A percentile compares a stretch with the other conserved stretches of the same genome.
These are phyloP conservation scores for Mucor ambiguus DNA, from an alignment of 371 early-diverging fungal species.

Conservation along the genomic window DNA sequence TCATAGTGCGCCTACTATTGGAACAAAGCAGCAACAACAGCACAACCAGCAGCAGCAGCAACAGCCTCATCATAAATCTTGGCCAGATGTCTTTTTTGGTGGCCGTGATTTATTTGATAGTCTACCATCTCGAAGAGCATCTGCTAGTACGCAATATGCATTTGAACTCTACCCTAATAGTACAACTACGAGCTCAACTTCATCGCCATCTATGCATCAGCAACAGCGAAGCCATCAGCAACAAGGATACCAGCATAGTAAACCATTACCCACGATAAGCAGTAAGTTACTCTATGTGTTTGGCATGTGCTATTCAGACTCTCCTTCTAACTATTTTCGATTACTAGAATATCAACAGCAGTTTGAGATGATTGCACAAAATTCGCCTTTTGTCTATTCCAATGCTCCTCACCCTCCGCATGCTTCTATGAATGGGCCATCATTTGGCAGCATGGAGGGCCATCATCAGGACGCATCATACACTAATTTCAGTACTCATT, in stretches of 20 bases:
- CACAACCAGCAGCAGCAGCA: not conserved
- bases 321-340: not conserved
- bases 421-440: not conserved
- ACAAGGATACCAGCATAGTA: not conserved
- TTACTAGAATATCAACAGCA: not conserved
- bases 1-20: slow-evolving; percentile 2
- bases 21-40: not conserved
- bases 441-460: not conserved
- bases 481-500: not conserved
- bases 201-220: slow-evolving; percentile 2
- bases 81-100: slow-evolving; percentile 18
- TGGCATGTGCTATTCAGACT: not conserved
- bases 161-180: slow-evolving; percentile 16
- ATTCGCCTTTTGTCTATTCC: slow-evolving; percentile 5
- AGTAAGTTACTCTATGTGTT: not conserved
- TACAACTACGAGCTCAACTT: slow-evolving; percentile 3
- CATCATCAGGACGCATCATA: not conserved
- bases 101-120: slow-evolving; percentile 21
- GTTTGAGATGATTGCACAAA: not conserved
- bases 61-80: slow-evolving; percentile 8
- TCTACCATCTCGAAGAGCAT: slow-evolving; percentile 14
- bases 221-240: not conserved
- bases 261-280: not conserved
- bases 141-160: slow-evolving; percentile 13
- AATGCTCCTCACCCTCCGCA: not conserved